Evolutionary conservation across 2,329 filamentous ascomycete genomes (phyloP), one percentile per base, ranked within the genome.

Genomic region (Zymoseptoria tritici): DNA sequence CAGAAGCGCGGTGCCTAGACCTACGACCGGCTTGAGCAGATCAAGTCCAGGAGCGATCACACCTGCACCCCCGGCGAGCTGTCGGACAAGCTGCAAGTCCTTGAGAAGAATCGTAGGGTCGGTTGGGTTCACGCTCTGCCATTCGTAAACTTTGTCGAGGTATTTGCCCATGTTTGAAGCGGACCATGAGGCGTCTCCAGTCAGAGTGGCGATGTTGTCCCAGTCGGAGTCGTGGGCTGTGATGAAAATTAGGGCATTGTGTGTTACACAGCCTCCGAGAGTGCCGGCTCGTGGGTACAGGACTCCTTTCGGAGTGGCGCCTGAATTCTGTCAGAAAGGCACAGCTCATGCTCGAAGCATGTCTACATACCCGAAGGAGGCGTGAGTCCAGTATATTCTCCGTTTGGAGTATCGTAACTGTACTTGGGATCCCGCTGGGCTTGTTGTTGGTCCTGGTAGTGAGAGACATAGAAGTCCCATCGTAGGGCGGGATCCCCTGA

Each of bases 391-490:
- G 78, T 80, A 66, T 85, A 85, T 29, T 50, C 46, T 50, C 46
- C 46, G 53, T 80, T 72, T 0, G 79, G 74, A 16, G 50, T 49
- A 8, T 46, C 68, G 68, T 84, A 87, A 1, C 80, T 80, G 53
- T 82, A 81, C 75, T 88, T 86, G 66, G 74, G 80, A 69, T 87
- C 83, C 58, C 77, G 76, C 21, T 79, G 76, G 62, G 84, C 81
- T 36, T 80, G 77, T 24, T 72, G 70, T 50, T 81, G 72, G 61
- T 87, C 79, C 11, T 77, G 75, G 67, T 86, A 87, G 70, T 87
- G 85, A 50, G 79, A 79, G n/a, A 86, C 83, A 62, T 81, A 87
- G 73, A 83, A 87, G 70, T 85, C 81, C 84, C 84, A 87, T 55
- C 78, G 74, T 64, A 85, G 77, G 19, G 78, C 75, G 29, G 76